Percentiles rank a stretch among this genome's conserved stretches.
Evolutionary conservation across 495 filamentous ascomycete species (phyloP).

Genomic region (Annulohypoxylon bovei): DNA sequence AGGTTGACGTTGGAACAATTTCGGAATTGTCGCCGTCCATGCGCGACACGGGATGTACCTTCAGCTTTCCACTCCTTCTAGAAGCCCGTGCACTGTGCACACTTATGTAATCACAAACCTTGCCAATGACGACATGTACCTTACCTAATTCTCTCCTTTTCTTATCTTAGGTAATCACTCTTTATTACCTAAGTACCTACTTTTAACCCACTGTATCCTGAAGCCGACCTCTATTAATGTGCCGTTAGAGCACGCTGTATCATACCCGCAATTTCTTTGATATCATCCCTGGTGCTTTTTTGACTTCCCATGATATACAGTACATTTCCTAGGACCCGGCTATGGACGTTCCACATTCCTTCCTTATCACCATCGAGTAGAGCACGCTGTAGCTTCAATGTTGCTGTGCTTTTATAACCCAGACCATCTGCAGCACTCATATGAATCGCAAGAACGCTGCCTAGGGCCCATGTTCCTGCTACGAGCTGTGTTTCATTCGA

Average conservation of each 20-base stretch:
- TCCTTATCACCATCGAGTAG: constrained; percentile 51
- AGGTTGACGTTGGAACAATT: constrained; percentile 43
- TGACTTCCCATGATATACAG: constrained; percentile 80
- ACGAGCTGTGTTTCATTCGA: constrained; percentile 60
- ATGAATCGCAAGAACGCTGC: constrained; percentile 74
- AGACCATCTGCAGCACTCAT: constrained; percentile 55
- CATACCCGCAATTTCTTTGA: constrained; percentile 58
- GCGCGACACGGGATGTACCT: constrained; percentile 24
- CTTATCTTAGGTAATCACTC: no score
- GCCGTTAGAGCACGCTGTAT: constrained; percentile 16
- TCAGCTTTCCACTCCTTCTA: constrained; percentile 7
- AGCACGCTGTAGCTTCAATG: constrained; percentile 65
- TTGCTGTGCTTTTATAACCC: constrained; percentile 75
- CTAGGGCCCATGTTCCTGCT: constrained; percentile 73
- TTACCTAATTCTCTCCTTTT: neutral
- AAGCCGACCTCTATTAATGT: neutral
- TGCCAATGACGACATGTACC: constrained; percentile 6
- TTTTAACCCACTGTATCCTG: neutral
- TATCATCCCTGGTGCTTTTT: constrained; percentile 61
- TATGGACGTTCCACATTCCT: constrained; percentile 68
- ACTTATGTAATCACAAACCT: constrained; percentile 21
- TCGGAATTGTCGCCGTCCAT: constrained; percentile 16
- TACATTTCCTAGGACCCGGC: constrained; percentile 78
- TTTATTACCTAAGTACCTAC: no score
- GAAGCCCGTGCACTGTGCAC: constrained; percentile 5